Percentiles rank a stretch among this genome's conserved stretches.
Evolutionary conservation across 176 grass and related monocot genomes (phyloP).

Genomic region (Carex scoparia): DNA sequence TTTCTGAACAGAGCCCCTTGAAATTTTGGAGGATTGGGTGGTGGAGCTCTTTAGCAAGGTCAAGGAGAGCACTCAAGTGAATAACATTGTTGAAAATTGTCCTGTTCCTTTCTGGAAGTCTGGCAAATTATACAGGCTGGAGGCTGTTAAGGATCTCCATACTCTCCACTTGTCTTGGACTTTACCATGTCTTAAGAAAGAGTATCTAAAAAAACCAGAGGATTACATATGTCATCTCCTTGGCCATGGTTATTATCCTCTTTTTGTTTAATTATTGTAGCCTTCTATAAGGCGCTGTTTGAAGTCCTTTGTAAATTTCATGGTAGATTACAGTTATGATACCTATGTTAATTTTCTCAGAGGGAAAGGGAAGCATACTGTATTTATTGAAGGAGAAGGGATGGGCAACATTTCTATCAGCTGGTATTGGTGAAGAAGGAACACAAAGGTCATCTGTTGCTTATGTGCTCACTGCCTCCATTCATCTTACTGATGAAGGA

Average conservation of each 20-base stretch:
- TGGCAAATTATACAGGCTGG: conserved; percentile 78
- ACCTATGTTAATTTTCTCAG: conserved; percentile 44
- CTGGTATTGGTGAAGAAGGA: conserved; percentile 74
- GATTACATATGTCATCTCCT: conserved; percentile 84
- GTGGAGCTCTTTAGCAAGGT: conserved; percentile 85
- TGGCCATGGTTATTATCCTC: conserved; percentile 82
- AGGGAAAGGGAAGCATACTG: conserved; percentile 96
- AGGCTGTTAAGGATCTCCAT: conserved; percentile 94
- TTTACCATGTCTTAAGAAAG: conserved; percentile 83
- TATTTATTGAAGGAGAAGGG: conserved; percentile 88
- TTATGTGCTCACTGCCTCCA: conserved; percentile 72
- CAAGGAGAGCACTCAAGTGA: conserved; percentile 55
- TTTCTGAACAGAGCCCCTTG: conserved; percentile 71
- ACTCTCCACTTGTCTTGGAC: conserved; percentile 78
- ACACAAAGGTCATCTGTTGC: conserved; percentile 64
- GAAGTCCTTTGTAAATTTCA: neutral
- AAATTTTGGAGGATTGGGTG: conserved; percentile 78
- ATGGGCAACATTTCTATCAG: conserved; percentile 69
- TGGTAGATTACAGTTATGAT: neutral
- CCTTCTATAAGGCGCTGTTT: conserved; percentile 10
- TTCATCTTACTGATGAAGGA: conserved; percentile 77
- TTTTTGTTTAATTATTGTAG: neutral
- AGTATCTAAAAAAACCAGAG: conserved; percentile 96
- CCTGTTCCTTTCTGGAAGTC: conserved; percentile 64
- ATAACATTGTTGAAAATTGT: conserved; percentile 53